Evolutionary conservation across 768 basidiomycete species (phyloP), one percentile per base, ranked within the genome.

Genomic region (Suillus tomentosus): DNA sequence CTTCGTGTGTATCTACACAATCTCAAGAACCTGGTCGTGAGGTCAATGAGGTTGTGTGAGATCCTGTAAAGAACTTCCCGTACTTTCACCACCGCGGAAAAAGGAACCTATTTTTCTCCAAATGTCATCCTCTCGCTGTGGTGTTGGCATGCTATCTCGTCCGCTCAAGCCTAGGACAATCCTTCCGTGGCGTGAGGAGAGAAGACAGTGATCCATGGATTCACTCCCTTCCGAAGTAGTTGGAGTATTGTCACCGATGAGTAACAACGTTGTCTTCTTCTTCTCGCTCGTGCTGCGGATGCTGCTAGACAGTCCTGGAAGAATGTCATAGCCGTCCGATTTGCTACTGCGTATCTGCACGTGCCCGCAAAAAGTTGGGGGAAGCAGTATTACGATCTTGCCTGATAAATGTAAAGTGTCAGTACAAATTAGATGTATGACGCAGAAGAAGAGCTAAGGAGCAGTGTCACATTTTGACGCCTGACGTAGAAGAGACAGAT

Each of bases 81-180:
- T 64, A 51, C 64, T 42, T 40, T 57, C 51, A 50, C 47, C 31
- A 31, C 66, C 56, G 45, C 43, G 64, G 19, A 54, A 62, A 62
- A 68, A 71, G 19, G 65, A 65, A 43, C 76, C 75, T 47, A 82
- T 61, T 66, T 75, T 78, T 67, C 79, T 70, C 82, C 81, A 82
- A 54, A 83, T 75, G 7, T 81, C 78, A 53, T 68, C 65, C 50
- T 72, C 70, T 37, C 71, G 68, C 27, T 65, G 65, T 22, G 71
- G 65, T 76, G 66, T 47, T 24, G 64, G 64, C 24, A 65, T 57
- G 24, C 19, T 50, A 19, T 85, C 84, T 62, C 71, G 69, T 14
- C 79, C 81, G 58, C 76, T 76, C 57, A 84, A 64, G 34, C 83
- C 82, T 9, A 85, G 71, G n/a, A 79, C 67, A 40, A 84, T 65